Percentiles rank a stretch among this genome's conserved stretches.
These are phyloP conservation scores for Cladobotryum protrusum DNA, from an alignment of 2,329 filamentous ascomycete genomes.

Conservation along the genomic window DNA sequence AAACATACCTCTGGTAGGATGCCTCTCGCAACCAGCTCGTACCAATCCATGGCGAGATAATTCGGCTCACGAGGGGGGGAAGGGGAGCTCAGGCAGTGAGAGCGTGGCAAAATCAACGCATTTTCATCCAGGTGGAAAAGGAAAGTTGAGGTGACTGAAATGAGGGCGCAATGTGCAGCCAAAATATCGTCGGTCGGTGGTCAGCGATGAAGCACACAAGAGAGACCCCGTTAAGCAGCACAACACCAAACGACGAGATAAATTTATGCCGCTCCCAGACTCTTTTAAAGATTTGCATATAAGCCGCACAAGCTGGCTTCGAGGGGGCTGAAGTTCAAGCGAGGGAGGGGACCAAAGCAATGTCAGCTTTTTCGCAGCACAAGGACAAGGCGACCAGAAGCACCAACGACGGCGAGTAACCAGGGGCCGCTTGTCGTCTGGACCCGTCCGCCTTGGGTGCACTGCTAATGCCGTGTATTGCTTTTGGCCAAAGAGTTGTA, in stretches of 20 bases:
- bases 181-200: background rate
- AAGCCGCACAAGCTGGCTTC: background rate
- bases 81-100: constrained; percentile 5
- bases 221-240: too few relatives aligned
- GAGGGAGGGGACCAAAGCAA: constrained; percentile 1
- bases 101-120: constrained; percentile 7
- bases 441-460: background rate
- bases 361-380: constrained; percentile 1
- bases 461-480: background rate
- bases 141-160: background rate
- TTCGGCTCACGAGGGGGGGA: constrained; percentile 4
- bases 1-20: constrained; percentile 4
- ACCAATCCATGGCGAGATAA: constrained; percentile 7
- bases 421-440: too few relatives aligned
- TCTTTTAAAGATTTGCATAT: too few relatives aligned
- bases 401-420: background rate
- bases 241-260: too few relatives aligned
- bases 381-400: background rate
- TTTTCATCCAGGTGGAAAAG: constrained; percentile 5
- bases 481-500: constrained; percentile 7
- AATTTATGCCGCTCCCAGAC: too few relatives aligned
- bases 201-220: background rate
- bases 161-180: background rate
- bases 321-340: too few relatives aligned
- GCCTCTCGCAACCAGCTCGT: constrained; percentile 9